These are phyloP conservation scores for Pythium phragmiticola DNA, from an alignment of 352 stramenopile genomes.

Conservation along the genomic window DNA sequence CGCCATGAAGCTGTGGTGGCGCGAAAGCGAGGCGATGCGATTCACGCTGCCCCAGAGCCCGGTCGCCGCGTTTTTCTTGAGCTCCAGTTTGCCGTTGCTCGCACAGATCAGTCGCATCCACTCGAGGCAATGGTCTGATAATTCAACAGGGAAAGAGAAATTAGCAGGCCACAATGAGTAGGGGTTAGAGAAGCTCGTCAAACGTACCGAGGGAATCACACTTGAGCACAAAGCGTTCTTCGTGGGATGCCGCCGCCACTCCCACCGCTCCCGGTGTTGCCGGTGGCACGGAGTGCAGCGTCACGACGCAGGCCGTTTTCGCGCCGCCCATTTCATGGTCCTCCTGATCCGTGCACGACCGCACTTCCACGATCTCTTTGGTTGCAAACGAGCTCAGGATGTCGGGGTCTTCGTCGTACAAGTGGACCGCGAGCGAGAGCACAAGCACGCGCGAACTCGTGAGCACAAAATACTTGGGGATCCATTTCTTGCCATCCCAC, in stretches of 20 bases:
- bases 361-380: conserved; percentile 80
- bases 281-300: not conserved
- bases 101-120: conserved; percentile 87
- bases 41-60: conserved; percentile 86
- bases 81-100: conserved; percentile 83
- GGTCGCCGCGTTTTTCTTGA: conserved; percentile 87
- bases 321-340: conserved; percentile 54
- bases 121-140: conserved; percentile 78
- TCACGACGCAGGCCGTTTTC: conserved; percentile 66
- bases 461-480: conserved; percentile 88
- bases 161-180: not conserved
- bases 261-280: not conserved
- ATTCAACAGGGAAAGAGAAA: conserved; percentile 1
- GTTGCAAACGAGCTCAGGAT: conserved; percentile 78
- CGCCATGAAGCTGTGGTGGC: conserved; percentile 82
- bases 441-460: conserved; percentile 79
- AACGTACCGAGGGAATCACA: conserved; percentile 75
- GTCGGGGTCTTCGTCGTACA: conserved; percentile 88
- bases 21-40: conserved; percentile 78
- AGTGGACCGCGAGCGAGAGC: conserved; percentile 75
- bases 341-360: conserved; percentile 73
- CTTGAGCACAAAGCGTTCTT: conserved; percentile 69
- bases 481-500: conserved; percentile 86
- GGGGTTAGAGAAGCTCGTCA: not conserved
- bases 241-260: conserved; percentile 7